Percentiles rank a stretch among this genome's conserved stretches.
Conservation (phyloP, 2,329 filamentous ascomycete species). For the Aureobasidium sp. region DNA sequence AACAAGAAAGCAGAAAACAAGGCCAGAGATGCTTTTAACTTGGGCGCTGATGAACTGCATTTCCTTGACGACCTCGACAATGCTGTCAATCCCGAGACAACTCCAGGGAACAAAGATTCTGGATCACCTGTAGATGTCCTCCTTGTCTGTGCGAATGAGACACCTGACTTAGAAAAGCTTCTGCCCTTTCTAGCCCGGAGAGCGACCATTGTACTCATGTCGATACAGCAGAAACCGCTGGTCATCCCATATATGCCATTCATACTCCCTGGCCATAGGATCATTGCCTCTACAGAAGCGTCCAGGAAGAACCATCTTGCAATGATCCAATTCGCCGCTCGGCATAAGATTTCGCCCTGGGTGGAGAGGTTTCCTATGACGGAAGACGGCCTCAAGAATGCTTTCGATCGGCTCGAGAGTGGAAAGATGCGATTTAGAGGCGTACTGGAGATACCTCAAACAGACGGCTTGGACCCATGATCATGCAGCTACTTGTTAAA, state of each 20-base stretch:
- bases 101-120: neutral
- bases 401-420: slow-evolving; percentile 35
- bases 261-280: slow-evolving; percentile 28
- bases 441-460: slow-evolving; percentile 25
- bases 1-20: slow-evolving; percentile 19
- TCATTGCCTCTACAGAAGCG: slow-evolving; percentile 30
- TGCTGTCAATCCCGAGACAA: neutral
- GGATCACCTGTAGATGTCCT: slow-evolving; percentile 24
- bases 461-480: neutral
- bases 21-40: slow-evolving; percentile 23
- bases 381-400: slow-evolving; percentile 34
- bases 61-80: neutral
- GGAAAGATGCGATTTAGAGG: slow-evolving; percentile 42
- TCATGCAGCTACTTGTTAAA: too few species aligned
- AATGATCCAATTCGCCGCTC: slow-evolving; percentile 41
- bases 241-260: slow-evolving; percentile 30
- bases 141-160: slow-evolving; percentile 27
- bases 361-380: slow-evolving; percentile 39
- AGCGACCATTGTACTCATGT: slow-evolving; percentile 31
- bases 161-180: slow-evolving; percentile 24
- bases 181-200: slow-evolving; percentile 26
- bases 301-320: slow-evolving; percentile 28
- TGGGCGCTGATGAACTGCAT: slow-evolving; percentile 28
- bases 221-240: slow-evolving; percentile 28
- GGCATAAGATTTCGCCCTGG: slow-evolving; percentile 38